Evolutionary conservation across 192 early-diverging fungal genomes (phyloP), one percentile per base, ranked within the genome.

Genomic region (Lobosporangium transversale): DNA sequence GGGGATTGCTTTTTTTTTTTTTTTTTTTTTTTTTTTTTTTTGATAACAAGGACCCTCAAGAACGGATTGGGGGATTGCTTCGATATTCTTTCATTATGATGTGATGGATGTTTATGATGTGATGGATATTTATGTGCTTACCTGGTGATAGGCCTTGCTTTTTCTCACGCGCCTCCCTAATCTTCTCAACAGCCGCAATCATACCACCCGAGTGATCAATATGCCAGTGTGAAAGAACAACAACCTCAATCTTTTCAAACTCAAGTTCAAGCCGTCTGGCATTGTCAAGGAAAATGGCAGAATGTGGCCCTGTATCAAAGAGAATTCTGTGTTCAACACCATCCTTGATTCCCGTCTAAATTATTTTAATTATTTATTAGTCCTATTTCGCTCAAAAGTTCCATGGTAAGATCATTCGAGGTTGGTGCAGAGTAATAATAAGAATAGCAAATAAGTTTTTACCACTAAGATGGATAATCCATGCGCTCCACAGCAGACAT

Each of bases 261-360:
- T 70, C 68, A 23, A 79, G 47, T 53, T 70, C 78, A n/a, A 79
- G 53, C 21, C 68, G 57, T 20, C 53, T 59, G 4, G 78, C 68
- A n/a, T 79, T 79, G 23, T 79, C 78, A 24, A 79, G 68, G 40
- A 79, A 79, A 27, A 71, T 79, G 44, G 68, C 63, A 12, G 68
- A 66, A 14, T 79, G 68, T 21, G 68, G 78, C 8, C 78, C 78
- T 0, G 78, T 70, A 40, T 79, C 78, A 43, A 79, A 79, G 15
- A 79, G 45, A 4, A 79, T 53, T 14, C 53, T 59, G 49, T 79
- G 78, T 47, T 70, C 68, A 3, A 62, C 53, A 12, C 18, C 9
- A 17, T 24, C 62, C 23, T 66, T 66, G n/a, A 62, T 51, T 15
- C 78, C 78, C 10, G 78, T 79, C 78, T 79, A 53, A 14, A 15